These are phyloP conservation scores for Populus davidiana DNA, from an alignment of 345 rosid species.

Conservation along the genomic window DNA sequence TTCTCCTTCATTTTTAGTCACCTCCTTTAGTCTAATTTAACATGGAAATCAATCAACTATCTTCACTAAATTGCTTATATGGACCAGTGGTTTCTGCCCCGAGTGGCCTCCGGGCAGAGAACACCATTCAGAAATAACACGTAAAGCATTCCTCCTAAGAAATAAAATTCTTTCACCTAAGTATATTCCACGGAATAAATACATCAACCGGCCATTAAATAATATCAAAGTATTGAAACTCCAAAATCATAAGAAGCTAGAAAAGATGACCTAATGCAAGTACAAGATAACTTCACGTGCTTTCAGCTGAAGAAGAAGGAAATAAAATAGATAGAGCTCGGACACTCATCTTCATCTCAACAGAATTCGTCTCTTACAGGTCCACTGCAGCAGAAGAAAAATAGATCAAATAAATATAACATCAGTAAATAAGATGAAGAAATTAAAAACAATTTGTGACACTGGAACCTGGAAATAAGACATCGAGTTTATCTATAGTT, in stretches of 20 bases:
- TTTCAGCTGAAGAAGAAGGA: background rate
- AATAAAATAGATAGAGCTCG: background rate
- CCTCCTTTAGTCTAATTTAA: background rate
- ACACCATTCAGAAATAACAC: background rate
- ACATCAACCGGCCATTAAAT: background rate
- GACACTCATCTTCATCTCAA: slow-evolving; percentile 2
- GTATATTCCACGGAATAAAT: slow-evolving; percentile 3
- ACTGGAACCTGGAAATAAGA: background rate
- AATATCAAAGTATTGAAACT: background rate
- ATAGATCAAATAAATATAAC: background rate
- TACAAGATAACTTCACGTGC: background rate
- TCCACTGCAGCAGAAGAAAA: slow-evolving; percentile 1
- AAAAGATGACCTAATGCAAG: background rate
- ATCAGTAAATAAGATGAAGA: background rate
- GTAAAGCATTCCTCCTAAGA: background rate
- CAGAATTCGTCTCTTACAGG: background rate
- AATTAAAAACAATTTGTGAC: background rate
- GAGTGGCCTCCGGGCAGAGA: background rate
- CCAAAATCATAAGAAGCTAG: slow-evolving; percentile 1
- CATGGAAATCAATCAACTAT: background rate
- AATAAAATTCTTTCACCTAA: background rate
- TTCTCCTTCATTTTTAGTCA: background rate
- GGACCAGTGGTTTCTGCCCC: background rate
- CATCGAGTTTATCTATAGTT: background rate
- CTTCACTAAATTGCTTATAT: background rate